phyloP scores from a whole-genome alignment of 352 stramenopile species.

The Lagenidium giganteum region DNA sequence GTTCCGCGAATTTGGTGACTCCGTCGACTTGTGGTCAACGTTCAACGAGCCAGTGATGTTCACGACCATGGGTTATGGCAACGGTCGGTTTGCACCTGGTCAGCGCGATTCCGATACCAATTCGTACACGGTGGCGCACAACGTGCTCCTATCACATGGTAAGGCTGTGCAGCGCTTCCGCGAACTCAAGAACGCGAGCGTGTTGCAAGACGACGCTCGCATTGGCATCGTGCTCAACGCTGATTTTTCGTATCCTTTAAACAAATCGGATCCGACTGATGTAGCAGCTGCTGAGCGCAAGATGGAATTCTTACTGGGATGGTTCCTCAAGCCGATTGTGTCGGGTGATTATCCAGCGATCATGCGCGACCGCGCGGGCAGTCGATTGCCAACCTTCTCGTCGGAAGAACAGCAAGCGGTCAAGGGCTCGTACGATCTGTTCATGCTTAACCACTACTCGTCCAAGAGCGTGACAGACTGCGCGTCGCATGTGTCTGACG shows the following conservation, averaged over 20 bases:
- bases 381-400: conserved; percentile 86
- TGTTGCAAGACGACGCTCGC: conserved; percentile 39
- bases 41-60: conserved; percentile 93
- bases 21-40: conserved; percentile 92
- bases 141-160: conserved; percentile 89
- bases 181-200: conserved; percentile 17
- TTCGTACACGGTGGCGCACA: conserved; percentile 60
- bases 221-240: conserved; percentile 92
- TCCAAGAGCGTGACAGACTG: conserved; percentile 58
- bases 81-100: conserved; percentile 43
- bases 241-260: conserved; percentile 73
- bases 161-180: conserved; percentile 79
- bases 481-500: conserved; percentile 18
- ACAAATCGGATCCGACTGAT: conserved; percentile 38
- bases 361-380: conserved; percentile 81
- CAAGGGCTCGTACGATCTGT: conserved; percentile 87
- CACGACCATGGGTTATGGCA: conserved; percentile 33
- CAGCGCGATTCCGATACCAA: conserved; percentile 26
- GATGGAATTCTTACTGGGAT: conserved; percentile 90
- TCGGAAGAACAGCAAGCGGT: conserved; percentile 61
- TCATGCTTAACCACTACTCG: conserved; percentile 95
- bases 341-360: conserved; percentile 88
- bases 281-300: conserved; percentile 68
- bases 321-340: conserved; percentile 91
- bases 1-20: conserved; percentile 88